A percentile compares a stretch with the other conserved stretches of the same genome.
Conservation (phyloP, 768 basidiomycete genomes). For the Trametes cinnabarina region DNA sequence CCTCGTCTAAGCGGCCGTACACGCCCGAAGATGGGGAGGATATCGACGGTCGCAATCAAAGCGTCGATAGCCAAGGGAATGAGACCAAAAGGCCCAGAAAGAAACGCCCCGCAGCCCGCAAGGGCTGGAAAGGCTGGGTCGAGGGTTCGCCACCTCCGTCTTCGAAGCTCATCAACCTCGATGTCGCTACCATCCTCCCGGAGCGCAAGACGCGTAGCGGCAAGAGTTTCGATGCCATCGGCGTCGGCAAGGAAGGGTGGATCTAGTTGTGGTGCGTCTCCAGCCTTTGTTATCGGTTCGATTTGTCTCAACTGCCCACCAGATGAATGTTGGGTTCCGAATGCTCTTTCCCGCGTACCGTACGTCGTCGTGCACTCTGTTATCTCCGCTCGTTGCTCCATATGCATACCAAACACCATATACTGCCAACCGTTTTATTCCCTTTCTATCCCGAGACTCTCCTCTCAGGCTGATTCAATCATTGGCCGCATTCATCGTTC, state of each 20-base stretch:
- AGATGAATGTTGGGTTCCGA: not conserved
- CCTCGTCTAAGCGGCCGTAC: conserved; percentile 76
- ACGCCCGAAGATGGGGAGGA: conserved; percentile 67
- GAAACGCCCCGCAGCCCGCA: conserved; percentile 62
- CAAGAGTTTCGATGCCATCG: conserved; percentile 80
- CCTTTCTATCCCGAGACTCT: conserved; percentile 4
- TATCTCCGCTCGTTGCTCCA: not conserved
- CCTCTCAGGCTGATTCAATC: conserved; percentile 9
- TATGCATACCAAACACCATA: conserved; percentile 14
- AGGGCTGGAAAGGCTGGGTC: conserved; percentile 92
- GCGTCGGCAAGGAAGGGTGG: conserved; percentile 76
- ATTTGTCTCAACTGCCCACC: conserved; percentile 37
- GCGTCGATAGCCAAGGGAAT: conserved; percentile 25
- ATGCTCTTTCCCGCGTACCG: conserved; percentile 7
- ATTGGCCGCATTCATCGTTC: not conserved
- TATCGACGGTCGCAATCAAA: conserved; percentile 25
- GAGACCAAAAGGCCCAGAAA: conserved; percentile 37
- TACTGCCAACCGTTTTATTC: conserved; percentile 14
- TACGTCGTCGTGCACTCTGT: conserved; percentile 1
- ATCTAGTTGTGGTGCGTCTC: conserved; percentile 45
- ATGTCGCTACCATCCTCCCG: conserved; percentile 64
- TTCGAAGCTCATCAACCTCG: conserved; percentile 78
- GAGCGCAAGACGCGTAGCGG: conserved; percentile 82
- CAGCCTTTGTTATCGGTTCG: conserved; percentile 45
- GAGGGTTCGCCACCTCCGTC: conserved; percentile 82